These are phyloP conservation scores for Fusarium pseudonygamai DNA, from an alignment of 2,329 filamentous ascomycete species.

Conservation along the genomic window DNA sequence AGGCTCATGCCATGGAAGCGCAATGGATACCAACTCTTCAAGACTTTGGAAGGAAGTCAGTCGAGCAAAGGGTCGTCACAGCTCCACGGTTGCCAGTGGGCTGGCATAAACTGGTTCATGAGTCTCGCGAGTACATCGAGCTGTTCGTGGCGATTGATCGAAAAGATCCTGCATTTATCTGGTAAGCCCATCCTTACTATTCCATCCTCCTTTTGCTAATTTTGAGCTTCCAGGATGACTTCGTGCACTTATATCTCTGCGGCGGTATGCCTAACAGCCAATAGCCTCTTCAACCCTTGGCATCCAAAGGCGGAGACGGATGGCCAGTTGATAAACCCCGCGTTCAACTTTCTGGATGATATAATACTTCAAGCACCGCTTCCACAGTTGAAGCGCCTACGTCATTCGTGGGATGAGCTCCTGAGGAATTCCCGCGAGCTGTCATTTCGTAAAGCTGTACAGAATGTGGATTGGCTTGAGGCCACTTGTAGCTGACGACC, in stretches of 20 bases:
- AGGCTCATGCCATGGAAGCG: not conserved
- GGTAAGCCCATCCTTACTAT: not conserved
- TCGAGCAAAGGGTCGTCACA: rapidly evolving
- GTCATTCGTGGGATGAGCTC: not conserved
- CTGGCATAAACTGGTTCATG: constrained; percentile 12
- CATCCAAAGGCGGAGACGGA: not conserved
- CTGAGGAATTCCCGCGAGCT: not conserved
- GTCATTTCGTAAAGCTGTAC: not conserved
- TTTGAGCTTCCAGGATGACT: not conserved
- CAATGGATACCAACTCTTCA: not conserved
- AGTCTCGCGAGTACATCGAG: constrained; percentile 2
- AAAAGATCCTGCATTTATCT: not conserved
- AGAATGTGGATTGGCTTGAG: not conserved
- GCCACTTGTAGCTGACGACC: rapidly evolving
- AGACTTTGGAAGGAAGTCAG: not conserved
- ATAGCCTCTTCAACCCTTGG: not conserved
- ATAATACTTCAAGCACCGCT: not conserved
- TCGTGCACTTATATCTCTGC: not conserved
- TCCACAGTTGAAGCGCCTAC: not conserved
- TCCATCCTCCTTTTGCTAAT: not conserved
- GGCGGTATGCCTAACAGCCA: not conserved
- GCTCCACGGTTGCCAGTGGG: not conserved
- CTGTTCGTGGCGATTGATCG: not conserved
- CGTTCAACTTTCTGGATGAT: not conserved
- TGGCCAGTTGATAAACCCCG: not conserved